phyloP scores from a whole-genome alignment of 2,329 filamentous ascomycete species.

The Aspergillus quadrilineatus region DNA sequence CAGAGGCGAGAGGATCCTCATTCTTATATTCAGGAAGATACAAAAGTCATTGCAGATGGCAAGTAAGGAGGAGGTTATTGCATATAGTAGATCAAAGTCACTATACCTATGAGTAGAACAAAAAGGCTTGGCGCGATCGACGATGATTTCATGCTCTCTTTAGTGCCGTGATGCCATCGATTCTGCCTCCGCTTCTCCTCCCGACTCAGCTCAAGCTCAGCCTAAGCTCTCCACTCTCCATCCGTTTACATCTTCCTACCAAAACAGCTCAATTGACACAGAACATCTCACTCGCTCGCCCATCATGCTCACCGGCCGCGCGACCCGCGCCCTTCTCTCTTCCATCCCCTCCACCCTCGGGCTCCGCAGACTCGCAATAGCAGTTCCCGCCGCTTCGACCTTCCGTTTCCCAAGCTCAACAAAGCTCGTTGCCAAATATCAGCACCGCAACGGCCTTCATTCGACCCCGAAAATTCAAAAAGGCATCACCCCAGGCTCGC shows the following conservation, averaged over 20 bases:
- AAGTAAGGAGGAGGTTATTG: neutral
- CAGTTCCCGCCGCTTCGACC: constrained; percentile 16
- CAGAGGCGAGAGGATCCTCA: constrained; percentile 9
- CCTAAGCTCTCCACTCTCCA: constrained; percentile 1
- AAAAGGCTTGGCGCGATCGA: constrained; percentile 10
- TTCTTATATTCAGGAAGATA: neutral
- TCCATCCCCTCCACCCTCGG: constrained; percentile 18
- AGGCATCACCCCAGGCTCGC: constrained; percentile 61
- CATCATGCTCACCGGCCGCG: constrained; percentile 41
- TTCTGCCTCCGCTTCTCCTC: constrained; percentile 3
- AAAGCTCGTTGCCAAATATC: constrained; percentile 2
- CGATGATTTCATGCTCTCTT: constrained; percentile 10
- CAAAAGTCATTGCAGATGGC: no score
- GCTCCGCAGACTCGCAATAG: constrained; percentile 18
- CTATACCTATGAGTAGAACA: neutral
- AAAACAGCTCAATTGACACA: neutral
- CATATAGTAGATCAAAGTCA: neutral
- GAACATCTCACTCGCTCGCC: neutral
- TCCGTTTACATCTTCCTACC: neutral
- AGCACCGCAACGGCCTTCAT: constrained; percentile 33
- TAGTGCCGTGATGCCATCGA: constrained; percentile 1
- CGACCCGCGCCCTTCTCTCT: constrained; percentile 42
- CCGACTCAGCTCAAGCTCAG: neutral
- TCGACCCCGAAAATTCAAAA: constrained; percentile 39
- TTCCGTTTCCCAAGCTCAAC: constrained; percentile 18